Evolutionary conservation across 192 early-diverging fungal genomes (phyloP).

Genomic region (Pilaira anomala): DNA sequence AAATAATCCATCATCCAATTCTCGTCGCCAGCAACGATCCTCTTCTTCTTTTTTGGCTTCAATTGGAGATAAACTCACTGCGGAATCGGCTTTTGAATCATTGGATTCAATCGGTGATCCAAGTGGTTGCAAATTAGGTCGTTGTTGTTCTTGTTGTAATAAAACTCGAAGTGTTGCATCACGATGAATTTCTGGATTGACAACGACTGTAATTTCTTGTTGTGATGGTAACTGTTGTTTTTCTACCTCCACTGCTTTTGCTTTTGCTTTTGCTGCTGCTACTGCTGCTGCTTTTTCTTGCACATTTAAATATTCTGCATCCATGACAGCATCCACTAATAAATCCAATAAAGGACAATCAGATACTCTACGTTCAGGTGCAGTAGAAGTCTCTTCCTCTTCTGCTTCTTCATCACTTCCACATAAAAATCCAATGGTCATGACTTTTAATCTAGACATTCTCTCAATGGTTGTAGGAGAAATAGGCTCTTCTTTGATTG

Average conservation of each 20-base stretch:
- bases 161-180: conserved; percentile 1
- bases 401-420: background rate
- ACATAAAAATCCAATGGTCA: conserved; percentile 19
- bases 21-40: background rate
- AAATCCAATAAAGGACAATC: conserved; percentile 13
- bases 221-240: background rate
- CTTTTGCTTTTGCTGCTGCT: background rate
- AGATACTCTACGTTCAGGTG: background rate
- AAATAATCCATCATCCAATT: conserved; percentile 4
- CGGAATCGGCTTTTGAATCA: conserved; percentile 20
- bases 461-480: background rate
- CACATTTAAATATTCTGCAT: conserved; percentile 22
- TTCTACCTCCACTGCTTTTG: background rate
- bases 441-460: conserved; percentile 3
- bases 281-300: background rate
- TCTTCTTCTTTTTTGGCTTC: conserved; percentile 8
- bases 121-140: background rate
- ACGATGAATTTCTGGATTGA: conserved; percentile 7
- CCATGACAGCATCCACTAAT: conserved; percentile 25
- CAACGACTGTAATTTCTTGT: conserved; percentile 9
- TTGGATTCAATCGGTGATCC: background rate
- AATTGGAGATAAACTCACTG: conserved; percentile 14
- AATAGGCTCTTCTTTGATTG: background rate
- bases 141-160: background rate
- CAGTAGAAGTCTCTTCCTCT: no score